Base-by-base conservation (phyloP, 306 rosid genomes). In the Begonia loranthoides region DNA sequence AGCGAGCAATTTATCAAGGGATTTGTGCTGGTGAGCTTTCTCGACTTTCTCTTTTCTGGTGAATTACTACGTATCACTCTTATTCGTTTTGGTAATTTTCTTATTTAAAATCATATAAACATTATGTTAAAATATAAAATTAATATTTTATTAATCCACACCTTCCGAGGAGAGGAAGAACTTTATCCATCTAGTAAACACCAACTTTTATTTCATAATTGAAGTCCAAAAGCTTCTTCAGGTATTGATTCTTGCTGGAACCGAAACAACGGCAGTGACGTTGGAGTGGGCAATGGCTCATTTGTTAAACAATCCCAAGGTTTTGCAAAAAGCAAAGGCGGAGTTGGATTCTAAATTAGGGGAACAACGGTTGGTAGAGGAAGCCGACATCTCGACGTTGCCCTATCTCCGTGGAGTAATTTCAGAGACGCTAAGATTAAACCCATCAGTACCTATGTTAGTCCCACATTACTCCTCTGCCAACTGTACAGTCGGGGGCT, bases 251-350 rank as follows among this genome's bases (percentile, higher is more conserved):
- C 3, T 41, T 0, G 81, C 70, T 4, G 86, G 79, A 1, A 56
- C 73, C 2, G 81, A 79, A 1, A 66, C 79, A 0, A 9, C 76
- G 11, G 55, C 81, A 12, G 60, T 58, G 14, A 51, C 79, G 1
- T 12, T 75, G 59, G 81, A 75, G 60, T 75, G 81, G 76, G 78
- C 75, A 14, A 5, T 74, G 36, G 52, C 80, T 0, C 70, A 70
- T 43, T 68, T 79, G 12, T 66, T 75, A 0, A 75, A 75, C 46
- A 51, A 75, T 52, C 86, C 81, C 2, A 45, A 68, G 44, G 68
- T 9, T 28, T 40, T 79, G 72, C 15, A 56, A 5, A 72, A 71
- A 36, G 54, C 50, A 0, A 22, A 4, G 9, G 11, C 3, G 0
- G 81, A 75, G 47, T 49, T 79, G 36, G 66, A 70, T 13, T 12